Conservation (phyloP, 495 filamentous ascomycete genomes). For the Aspergillus sclerotiicarbonarius region DNA sequence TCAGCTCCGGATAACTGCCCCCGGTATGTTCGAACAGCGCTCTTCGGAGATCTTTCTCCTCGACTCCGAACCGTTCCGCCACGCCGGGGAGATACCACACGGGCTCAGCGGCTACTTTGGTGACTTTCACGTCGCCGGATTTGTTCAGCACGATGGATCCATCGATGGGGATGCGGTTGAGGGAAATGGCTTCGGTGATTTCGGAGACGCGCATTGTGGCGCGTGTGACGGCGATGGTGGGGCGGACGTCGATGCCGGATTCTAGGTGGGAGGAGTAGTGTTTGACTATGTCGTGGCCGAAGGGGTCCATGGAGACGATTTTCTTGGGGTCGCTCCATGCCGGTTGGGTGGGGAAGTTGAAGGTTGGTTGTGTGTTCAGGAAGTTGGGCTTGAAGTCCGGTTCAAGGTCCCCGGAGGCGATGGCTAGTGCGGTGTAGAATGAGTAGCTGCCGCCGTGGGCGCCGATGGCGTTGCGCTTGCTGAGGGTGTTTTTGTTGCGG, state of each 20-base stretch:
- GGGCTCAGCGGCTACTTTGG: conserved; percentile 88
- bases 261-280: conserved; percentile 20
- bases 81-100: conserved; percentile 65
- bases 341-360: conserved; percentile 74
- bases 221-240: conserved; percentile 84
- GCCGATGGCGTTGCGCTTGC: conserved; percentile 74
- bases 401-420: conserved; percentile 79
- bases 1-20: conserved; percentile 79
- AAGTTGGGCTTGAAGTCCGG: conserved; percentile 81
- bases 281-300: conserved; percentile 61
- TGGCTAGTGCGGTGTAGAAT: conserved; percentile 83
- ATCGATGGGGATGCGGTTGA: conserved; percentile 73
- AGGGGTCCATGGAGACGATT: conserved; percentile 90
- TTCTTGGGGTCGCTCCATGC: conserved; percentile 84
- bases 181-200: conserved; percentile 74
- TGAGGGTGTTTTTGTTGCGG: conserved; percentile 64
- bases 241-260: conserved; percentile 78
- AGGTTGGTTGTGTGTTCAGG: conserved; percentile 84
- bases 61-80: conserved; percentile 29
- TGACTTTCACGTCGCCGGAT: conserved; percentile 76
- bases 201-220: conserved; percentile 92
- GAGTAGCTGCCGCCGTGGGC: conserved; percentile 89
- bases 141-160: conserved; percentile 81
- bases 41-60: conserved; percentile 74
- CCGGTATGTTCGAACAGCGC: conserved; percentile 87